Conservation (phyloP, 306 rosid species). For the Vigna hirtella region DNA sequence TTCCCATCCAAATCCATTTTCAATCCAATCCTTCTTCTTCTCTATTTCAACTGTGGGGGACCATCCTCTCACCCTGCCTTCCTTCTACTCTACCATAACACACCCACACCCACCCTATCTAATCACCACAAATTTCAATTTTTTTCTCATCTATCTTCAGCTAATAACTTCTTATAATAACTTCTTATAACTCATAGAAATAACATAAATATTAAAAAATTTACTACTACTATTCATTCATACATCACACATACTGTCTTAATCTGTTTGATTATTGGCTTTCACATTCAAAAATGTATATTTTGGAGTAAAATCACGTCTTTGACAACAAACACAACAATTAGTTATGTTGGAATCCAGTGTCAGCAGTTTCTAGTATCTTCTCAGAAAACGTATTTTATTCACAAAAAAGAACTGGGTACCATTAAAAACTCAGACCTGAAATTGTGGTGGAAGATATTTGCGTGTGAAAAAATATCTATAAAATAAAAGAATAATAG, state of each 20-base stretch:
- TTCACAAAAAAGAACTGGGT: no score
- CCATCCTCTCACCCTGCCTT: slow-evolving; percentile 12
- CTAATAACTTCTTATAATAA: no score
- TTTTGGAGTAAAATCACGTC: no score
- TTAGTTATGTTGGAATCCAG: no score
- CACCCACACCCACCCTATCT: background rate
- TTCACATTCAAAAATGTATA: no score
- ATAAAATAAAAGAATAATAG: background rate
- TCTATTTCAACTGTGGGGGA: slow-evolving; percentile 25
- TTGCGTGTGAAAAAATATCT: background rate
- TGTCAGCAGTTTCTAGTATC: background rate
- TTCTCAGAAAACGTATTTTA: background rate
- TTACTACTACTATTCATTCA: no score
- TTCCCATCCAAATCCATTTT: background rate
- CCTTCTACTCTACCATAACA: background rate
- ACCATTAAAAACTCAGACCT: background rate
- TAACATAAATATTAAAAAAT: no score
- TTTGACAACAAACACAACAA: no score
- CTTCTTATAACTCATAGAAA: no score
- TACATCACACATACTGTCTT: no score
- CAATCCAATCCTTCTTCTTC: slow-evolving; percentile 1
- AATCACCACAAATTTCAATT: background rate
- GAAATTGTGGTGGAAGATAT: background rate
- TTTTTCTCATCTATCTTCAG: no score
- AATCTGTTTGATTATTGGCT: no score